A percentile compares a stretch with the other conserved stretches of the same genome.
phyloP scores from a whole-genome alignment of 176 grass and related monocot species.

The Oryza officinalis region DNA sequence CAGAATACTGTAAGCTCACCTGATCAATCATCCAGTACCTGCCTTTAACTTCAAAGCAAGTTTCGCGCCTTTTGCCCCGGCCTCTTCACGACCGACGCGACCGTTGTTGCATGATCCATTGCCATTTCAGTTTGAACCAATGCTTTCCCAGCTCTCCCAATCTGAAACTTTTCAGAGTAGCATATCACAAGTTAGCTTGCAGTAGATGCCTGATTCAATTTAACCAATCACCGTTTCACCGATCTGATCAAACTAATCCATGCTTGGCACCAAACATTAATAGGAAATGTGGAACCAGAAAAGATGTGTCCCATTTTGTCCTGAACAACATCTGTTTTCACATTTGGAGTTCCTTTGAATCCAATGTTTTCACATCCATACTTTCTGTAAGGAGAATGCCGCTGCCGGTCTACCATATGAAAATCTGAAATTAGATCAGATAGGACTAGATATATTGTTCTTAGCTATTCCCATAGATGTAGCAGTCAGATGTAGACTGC shows the following conservation, averaged over 20 bases:
- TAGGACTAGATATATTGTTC: background rate
- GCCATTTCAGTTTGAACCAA: background rate
- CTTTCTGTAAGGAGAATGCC: background rate
- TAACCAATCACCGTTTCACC: no score
- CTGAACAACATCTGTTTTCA: no score
- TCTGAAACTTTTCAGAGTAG: background rate
- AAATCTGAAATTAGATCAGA: background rate
- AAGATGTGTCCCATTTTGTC: no score
- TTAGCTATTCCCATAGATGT: background rate
- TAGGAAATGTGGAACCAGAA: no score
- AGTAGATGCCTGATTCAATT: no score
- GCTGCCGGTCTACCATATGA: background rate
- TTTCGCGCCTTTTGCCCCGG: background rate
- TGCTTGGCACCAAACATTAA: no score
- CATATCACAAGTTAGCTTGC: background rate
- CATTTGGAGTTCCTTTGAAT: background rate
- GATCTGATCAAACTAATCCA: no score
- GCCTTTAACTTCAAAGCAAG: background rate
- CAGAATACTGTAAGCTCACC: background rate
- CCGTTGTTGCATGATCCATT: background rate
- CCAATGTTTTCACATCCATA: background rate
- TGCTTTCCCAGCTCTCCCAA: background rate
- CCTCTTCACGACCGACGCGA: background rate
- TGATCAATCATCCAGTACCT: background rate
- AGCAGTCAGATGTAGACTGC: background rate